phyloP scores from a whole-genome alignment of 495 filamentous ascomycete genomes.

The Tuber melanosporum region DNA sequence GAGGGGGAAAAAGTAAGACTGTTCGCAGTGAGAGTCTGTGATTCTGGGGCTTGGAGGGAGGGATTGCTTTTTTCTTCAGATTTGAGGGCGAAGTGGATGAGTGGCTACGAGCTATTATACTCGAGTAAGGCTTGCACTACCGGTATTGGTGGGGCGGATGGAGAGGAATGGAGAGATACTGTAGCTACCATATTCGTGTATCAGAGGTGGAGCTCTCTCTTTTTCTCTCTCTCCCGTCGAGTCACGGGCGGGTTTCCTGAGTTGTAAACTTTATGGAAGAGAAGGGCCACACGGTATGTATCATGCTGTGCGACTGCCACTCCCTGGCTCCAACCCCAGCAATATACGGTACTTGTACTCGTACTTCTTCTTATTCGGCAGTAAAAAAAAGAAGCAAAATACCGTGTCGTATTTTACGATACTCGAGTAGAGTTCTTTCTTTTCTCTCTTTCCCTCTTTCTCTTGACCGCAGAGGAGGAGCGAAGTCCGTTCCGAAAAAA shows the following conservation, averaged over 20 bases:
- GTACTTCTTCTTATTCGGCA: neutral
- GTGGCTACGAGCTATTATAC: neutral
- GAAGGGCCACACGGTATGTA: neutral
- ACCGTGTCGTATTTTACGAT: neutral
- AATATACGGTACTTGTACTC: neutral
- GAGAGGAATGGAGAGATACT: neutral
- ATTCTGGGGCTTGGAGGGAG: neutral
- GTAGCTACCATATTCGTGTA: neutral
- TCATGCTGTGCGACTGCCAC: conserved; percentile 2
- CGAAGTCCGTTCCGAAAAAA: neutral
- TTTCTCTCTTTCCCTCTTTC: neutral
- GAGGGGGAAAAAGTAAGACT: neutral
- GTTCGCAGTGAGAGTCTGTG: neutral
- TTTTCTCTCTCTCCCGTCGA: neutral
- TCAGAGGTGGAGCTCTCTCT: neutral
- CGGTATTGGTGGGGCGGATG: neutral
- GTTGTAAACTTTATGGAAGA: neutral
- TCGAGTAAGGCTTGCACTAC: neutral
- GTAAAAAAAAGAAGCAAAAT: neutral
- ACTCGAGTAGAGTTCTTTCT: neutral
- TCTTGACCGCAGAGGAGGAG: neutral
- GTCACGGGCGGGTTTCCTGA: neutral
- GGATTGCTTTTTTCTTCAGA: neutral
- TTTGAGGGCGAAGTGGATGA: neutral
- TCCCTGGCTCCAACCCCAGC: neutral